Conservation (phyloP, 768 basidiomycete species). For the Russula sp. region DNA sequence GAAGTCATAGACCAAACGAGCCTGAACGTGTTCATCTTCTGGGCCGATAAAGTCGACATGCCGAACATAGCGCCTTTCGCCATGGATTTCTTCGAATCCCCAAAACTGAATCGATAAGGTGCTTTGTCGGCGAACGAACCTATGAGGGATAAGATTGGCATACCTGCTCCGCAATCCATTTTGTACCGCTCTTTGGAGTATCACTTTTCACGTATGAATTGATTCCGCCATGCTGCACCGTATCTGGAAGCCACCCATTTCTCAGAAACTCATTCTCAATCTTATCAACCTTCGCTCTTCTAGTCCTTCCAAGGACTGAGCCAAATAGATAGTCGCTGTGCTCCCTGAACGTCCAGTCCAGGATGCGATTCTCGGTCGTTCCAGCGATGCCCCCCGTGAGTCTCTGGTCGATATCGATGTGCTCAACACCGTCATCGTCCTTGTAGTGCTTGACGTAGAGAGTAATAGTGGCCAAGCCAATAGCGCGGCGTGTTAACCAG, state of each 20-base stretch:
- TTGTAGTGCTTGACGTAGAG: slow-evolving; percentile 55
- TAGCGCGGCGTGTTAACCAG: slow-evolving; percentile 62
- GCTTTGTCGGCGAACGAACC: background rate
- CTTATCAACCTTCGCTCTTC: slow-evolving; percentile 27
- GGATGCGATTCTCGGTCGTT: slow-evolving; percentile 46
- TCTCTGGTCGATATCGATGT: slow-evolving; percentile 57
- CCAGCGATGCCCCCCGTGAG: slow-evolving; percentile 56
- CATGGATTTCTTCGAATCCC: slow-evolving; percentile 21
- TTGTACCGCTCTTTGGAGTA: slow-evolving; percentile 49
- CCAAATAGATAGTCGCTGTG: slow-evolving; percentile 61
- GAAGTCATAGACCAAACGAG: slow-evolving; percentile 26
- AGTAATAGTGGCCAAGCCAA: slow-evolving; percentile 48
- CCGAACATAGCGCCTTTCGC: slow-evolving; percentile 20
- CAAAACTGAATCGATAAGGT: slow-evolving; percentile 14
- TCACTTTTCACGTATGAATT: slow-evolving; percentile 45
- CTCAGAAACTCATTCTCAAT: slow-evolving; percentile 33
- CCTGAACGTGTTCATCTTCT: slow-evolving; percentile 19
- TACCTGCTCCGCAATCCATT: slow-evolving; percentile 64
- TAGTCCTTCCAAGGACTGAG: slow-evolving; percentile 36
- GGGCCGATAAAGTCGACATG: slow-evolving; percentile 19
- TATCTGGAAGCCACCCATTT: slow-evolving; percentile 38
- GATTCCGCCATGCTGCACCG: slow-evolving; percentile 31
- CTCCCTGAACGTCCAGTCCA: slow-evolving; percentile 48
- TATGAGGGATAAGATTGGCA: background rate
- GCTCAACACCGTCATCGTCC: slow-evolving; percentile 51